Conservation (phyloP, 129 eudicot species). For the Lonicera japonica region DNA sequence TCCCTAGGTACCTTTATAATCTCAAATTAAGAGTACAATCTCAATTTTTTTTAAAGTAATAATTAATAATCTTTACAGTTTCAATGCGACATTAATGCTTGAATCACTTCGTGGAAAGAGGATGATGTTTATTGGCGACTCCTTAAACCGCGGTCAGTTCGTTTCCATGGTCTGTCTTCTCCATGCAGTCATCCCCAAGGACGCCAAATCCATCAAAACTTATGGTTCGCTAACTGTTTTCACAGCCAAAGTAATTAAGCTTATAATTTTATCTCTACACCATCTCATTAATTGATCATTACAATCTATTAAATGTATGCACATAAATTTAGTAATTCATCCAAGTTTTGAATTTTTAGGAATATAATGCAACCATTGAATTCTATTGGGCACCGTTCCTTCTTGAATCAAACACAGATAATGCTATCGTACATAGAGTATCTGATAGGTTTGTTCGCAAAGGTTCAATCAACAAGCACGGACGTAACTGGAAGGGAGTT, state of each 20-base stretch:
- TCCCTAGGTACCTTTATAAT: conserved; percentile 29
- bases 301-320: too few relatives aligned
- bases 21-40: too few relatives aligned
- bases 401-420: conserved; percentile 84
- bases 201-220: conserved; percentile 31
- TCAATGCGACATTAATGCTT: conserved; percentile 45
- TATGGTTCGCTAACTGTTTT: conserved; percentile 29
- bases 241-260: conserved; percentile 28
- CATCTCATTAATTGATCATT: too few relatives aligned
- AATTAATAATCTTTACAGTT: conserved; percentile 11
- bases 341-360: conserved; percentile 26
- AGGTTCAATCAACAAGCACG: conserved; percentile 85
- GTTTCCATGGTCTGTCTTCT: conserved; percentile 45
- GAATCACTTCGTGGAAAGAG: conserved; percentile 43
- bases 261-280: too few relatives aligned
- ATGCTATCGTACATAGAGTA: conserved; percentile 62
- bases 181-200: conserved; percentile 30
- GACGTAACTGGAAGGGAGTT: conserved; percentile 86
- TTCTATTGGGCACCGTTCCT: conserved; percentile 99
- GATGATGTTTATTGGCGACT: conserved; percentile 47
- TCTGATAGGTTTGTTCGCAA: conserved; percentile 75
- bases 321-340: too few relatives aligned
- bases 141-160: conserved; percentile 43
- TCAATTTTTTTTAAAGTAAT: too few relatives aligned
- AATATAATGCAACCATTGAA: conserved; percentile 85